Evolutionary conservation across 2,329 filamentous ascomycete species (phyloP).

Genomic region (Aspergillus transmontanensis): DNA sequence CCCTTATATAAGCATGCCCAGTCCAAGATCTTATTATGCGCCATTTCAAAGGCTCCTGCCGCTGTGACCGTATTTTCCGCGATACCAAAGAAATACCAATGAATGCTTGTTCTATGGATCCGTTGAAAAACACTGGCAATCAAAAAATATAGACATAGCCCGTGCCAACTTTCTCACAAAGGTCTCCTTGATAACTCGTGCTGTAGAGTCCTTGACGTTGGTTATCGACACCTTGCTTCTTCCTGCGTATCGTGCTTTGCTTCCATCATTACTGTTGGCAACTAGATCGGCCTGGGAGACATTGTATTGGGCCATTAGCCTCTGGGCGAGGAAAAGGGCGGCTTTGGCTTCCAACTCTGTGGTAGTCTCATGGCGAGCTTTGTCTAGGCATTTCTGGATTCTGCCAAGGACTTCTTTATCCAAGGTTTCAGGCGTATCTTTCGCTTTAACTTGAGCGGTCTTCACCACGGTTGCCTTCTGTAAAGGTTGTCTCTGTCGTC

Average conservation of each 20-base stretch:
- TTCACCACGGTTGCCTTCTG: conserved; percentile 14
- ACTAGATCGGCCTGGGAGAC: conserved; percentile 18
- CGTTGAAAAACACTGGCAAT: no score
- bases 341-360: conserved; percentile 26
- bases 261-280: background rate
- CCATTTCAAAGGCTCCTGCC: no score
- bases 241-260: conserved; percentile 15
- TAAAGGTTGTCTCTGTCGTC: background rate
- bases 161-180: background rate
- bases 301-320: conserved; percentile 19
- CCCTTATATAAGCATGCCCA: no score
- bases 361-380: conserved; percentile 22
- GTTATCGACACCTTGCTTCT: conserved; percentile 12
- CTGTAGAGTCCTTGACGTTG: conserved; percentile 3
- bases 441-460: background rate
- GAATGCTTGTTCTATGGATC: no score
- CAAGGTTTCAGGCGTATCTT: background rate
- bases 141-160: no score
- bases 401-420: conserved; percentile 16
- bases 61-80: no score
- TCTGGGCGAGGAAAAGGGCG: conserved; percentile 19
- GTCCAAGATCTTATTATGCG: no score
- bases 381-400: conserved; percentile 27
- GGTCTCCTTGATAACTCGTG: conserved; percentile 11
- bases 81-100: no score